Conservation (phyloP, 1,284 basidiomycete species). For the Moesziomyces globuligerus region DNA sequence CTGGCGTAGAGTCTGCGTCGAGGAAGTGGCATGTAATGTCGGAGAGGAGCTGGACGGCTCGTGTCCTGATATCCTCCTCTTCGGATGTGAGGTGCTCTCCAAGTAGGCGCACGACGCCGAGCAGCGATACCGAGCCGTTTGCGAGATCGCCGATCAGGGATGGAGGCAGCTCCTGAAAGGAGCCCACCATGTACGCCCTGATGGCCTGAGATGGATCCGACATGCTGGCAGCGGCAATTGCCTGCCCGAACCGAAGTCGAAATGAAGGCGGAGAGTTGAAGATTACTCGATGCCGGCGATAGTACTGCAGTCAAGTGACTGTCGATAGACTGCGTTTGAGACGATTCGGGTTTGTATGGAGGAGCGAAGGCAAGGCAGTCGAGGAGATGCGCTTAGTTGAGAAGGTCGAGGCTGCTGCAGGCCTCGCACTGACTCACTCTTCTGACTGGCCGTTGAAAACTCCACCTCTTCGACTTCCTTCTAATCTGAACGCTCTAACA, state of each 20-base stretch:
- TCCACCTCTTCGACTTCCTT: slow-evolving; percentile 3
- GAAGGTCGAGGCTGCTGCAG: slow-evolving; percentile 1
- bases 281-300: too few species aligned
- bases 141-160: slow-evolving; percentile 48
- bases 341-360: background rate
- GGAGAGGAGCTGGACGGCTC: slow-evolving; percentile 73
- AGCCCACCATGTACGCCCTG: slow-evolving; percentile 51
- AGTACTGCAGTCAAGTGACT: too few species aligned
- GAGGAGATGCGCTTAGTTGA: slow-evolving; percentile 2
- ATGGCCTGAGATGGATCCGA: slow-evolving; percentile 43
- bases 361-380: background rate
- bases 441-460: background rate
- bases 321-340: background rate
- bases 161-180: slow-evolving; percentile 44
- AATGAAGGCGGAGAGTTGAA: too few species aligned
- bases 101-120: slow-evolving; percentile 85
- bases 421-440: slow-evolving; percentile 6
- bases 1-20: slow-evolving; percentile 5
- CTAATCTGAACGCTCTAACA: slow-evolving; percentile 3
- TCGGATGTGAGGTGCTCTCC: slow-evolving; percentile 88
- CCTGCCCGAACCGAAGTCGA: too few species aligned
- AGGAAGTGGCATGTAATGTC: slow-evolving; percentile 47
- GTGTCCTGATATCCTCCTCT: slow-evolving; percentile 79
- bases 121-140: slow-evolving; percentile 68
- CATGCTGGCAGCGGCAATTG: slow-evolving; percentile 8